Conservation (phyloP, 345 rosid genomes). For the Lumnitzera racemosa region DNA sequence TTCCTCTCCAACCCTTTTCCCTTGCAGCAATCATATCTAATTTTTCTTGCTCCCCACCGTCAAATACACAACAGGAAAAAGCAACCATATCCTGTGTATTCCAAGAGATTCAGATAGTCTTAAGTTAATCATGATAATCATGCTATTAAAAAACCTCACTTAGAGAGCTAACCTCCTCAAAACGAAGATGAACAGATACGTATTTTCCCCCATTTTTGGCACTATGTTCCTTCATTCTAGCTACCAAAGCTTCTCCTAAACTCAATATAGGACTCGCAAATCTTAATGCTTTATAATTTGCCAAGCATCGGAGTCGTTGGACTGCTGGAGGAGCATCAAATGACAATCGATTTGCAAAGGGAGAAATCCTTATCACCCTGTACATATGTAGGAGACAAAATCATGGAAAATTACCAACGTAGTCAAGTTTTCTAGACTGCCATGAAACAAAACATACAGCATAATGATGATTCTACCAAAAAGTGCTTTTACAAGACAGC, state of each 20-base stretch:
- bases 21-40: constrained; percentile 87
- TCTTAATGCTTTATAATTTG: constrained; percentile 82
- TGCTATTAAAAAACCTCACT: not conserved
- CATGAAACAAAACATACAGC: too few species aligned
- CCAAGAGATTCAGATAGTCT: not conserved
- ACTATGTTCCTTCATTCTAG: constrained; percentile 93
- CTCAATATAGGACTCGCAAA: constrained; percentile 69
- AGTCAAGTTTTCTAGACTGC: too few species aligned
- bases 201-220: constrained; percentile 69
- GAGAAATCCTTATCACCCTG: constrained; percentile 97
- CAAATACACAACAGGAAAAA: constrained; percentile 97
- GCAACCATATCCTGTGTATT: constrained; percentile 95
- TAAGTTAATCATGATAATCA: not conserved
- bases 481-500: too few species aligned
- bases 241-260: constrained; percentile 76
- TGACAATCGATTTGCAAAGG: constrained; percentile 96
- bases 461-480: too few species aligned
- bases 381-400: constrained; percentile 5
- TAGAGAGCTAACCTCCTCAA: constrained; percentile 81
- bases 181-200: constrained; percentile 94
- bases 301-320: constrained; percentile 88
- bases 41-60: constrained; percentile 86
- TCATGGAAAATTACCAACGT: too few species aligned
- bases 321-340: constrained; percentile 91
- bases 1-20: constrained; percentile 98